These are phyloP conservation scores for Fomitopsis serialis DNA, from an alignment of 768 basidiomycete genomes.

Conservation along the genomic window DNA sequence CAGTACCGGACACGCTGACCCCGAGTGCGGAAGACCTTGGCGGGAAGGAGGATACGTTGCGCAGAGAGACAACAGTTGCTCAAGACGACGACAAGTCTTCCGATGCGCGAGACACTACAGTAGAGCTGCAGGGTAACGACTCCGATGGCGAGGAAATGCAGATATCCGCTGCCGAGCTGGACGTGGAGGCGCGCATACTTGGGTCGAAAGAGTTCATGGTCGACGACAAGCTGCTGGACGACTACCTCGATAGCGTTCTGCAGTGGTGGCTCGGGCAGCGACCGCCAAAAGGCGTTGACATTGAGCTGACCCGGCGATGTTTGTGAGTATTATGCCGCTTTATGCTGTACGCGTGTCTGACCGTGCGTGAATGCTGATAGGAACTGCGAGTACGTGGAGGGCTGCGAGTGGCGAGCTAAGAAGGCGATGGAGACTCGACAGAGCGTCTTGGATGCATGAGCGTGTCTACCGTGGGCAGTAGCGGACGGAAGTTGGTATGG, in stretches of 20 bases:
- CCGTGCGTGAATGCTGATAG: conserved; percentile 26
- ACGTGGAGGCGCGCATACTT: conserved; percentile 38
- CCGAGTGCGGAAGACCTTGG: not conserved
- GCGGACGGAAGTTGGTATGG: no score
- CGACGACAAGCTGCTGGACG: conserved; percentile 46
- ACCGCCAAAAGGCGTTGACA: conserved; percentile 61
- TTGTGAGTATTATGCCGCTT: conserved; percentile 37
- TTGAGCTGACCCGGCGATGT: conserved; percentile 59
- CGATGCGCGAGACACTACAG: not conserved
- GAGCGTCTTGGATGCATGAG: not conserved
- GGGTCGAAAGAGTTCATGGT: conserved; percentile 59
- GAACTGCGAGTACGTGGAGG: conserved; percentile 66
- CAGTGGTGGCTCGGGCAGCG: conserved; percentile 76
- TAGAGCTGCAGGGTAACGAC: not conserved
- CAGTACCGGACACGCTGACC: not conserved
- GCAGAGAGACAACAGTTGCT: not conserved
- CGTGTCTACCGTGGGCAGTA: not conserved
- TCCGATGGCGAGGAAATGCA: conserved; percentile 2
- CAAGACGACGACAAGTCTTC: not conserved
- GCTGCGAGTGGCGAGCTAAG: conserved; percentile 79
- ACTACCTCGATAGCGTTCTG: conserved; percentile 48
- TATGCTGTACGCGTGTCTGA: not conserved
- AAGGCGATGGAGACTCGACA: conserved; percentile 14
- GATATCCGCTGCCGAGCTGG: conserved; percentile 7
- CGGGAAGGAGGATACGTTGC: not conserved